phyloP scores from a whole-genome alignment of 176 grass and related monocot genomes.

The Areca catechu region DNA sequence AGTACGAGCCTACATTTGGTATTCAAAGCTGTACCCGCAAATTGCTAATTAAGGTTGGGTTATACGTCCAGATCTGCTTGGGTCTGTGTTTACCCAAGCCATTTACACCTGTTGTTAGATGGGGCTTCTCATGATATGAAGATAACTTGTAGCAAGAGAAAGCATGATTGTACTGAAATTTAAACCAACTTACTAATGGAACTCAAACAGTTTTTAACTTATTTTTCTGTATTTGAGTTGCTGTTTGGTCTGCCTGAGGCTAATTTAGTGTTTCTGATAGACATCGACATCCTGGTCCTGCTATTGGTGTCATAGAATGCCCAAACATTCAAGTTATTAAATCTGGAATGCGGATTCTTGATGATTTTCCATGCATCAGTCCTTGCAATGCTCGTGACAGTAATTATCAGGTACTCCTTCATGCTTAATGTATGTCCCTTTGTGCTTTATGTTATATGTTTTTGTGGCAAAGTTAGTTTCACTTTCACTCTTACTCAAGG shows the following conservation, averaged over 20 bases:
- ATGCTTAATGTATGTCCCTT: slow-evolving; percentile 2
- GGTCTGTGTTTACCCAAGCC: no score
- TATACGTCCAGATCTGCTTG: no score
- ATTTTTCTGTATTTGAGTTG: not conserved
- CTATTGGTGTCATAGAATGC: slow-evolving; percentile 79
- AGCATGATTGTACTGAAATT: no score
- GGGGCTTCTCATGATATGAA: no score
- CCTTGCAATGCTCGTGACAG: slow-evolving; percentile 82
- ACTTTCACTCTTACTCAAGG: slow-evolving; percentile 25
- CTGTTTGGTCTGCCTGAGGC: not conserved
- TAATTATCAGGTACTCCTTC: slow-evolving; percentile 68
- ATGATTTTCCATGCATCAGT: slow-evolving; percentile 87
- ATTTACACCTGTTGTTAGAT: no score
- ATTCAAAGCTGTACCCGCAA: no score
- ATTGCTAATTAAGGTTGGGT: no score
- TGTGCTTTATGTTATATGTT: no score
- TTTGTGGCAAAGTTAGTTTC: not conserved
- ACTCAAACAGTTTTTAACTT: slow-evolving; percentile 6
- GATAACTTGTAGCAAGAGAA: no score
- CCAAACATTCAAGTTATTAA: slow-evolving; percentile 57
- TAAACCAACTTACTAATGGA: no score
- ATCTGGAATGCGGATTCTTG: slow-evolving; percentile 55
- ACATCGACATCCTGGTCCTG: slow-evolving; percentile 79
- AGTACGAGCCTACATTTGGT: no score
- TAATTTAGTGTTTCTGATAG: slow-evolving; percentile 30